These are phyloP conservation scores for Coniosporium apollinis DNA, from an alignment of 495 filamentous ascomycete genomes.

Conservation along the genomic window DNA sequence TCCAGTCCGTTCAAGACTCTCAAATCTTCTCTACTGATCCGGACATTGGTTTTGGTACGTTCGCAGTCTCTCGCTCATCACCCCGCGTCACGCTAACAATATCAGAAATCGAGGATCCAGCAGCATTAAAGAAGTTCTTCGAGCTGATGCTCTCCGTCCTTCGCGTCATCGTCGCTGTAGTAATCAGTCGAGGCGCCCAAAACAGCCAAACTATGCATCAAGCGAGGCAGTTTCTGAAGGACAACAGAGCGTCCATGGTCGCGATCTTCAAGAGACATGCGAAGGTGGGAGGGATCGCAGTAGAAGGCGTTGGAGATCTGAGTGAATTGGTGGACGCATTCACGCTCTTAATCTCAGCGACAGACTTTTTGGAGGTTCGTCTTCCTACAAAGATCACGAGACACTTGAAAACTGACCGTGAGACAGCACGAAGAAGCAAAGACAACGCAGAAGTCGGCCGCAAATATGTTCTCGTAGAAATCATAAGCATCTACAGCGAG, in stretches of 20 bases:
- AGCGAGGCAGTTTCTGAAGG: constrained; percentile 54
- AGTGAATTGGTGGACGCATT: constrained; percentile 43
- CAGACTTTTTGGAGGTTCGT: constrained; percentile 46
- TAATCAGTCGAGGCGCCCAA: constrained; percentile 61
- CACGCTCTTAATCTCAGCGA: constrained; percentile 38
- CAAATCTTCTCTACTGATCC: constrained; percentile 79
- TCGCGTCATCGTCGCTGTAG: constrained; percentile 60
- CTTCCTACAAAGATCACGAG: too few species aligned
- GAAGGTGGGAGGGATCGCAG: constrained; percentile 40
- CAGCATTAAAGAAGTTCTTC: constrained; percentile 66
- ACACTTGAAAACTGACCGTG: too few species aligned
- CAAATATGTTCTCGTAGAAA: too few species aligned
- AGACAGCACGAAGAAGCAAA: too few species aligned
- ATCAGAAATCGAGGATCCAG: constrained; percentile 46
- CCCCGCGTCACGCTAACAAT: constrained; percentile 11
- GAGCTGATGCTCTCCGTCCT: constrained; percentile 63
- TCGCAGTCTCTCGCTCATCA: constrained; percentile 1
- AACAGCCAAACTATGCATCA: constrained; percentile 62
- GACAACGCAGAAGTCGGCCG: too few species aligned
- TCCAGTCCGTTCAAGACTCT: constrained; percentile 62
- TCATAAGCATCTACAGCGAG: too few species aligned
- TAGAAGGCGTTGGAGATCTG: constrained; percentile 20
- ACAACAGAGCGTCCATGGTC: constrained; percentile 65
- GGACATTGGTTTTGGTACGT: constrained; percentile 67
- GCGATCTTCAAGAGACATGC: constrained; percentile 84